A percentile compares a stretch with the other conserved stretches of the same genome.
Evolutionary conservation across 192 early-diverging fungal species (phyloP).

Genomic region (Coemansia sp.): DNA sequence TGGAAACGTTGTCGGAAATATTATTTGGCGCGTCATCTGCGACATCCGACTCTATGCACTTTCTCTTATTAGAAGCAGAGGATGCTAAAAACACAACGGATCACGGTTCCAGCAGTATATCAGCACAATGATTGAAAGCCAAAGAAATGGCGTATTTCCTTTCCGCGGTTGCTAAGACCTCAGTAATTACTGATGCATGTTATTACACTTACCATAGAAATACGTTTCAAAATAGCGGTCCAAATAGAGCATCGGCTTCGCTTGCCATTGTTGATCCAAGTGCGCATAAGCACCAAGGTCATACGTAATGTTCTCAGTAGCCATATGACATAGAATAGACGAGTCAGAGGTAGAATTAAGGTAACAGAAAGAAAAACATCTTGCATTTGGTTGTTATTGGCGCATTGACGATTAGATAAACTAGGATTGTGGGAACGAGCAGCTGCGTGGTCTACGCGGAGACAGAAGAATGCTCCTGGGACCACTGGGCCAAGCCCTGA

Average conservation of each 20-base stretch:
- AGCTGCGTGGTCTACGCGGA: slow-evolving; percentile 4
- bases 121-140: neutral
- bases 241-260: slow-evolving; percentile 21
- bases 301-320: slow-evolving; percentile 22
- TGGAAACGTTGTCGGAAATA: neutral
- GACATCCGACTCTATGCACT: slow-evolving; percentile 16
- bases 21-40: neutral
- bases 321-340: neutral
- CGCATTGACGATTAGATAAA: too few species aligned
- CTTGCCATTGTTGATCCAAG: slow-evolving; percentile 16
- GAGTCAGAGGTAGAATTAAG: too few species aligned
- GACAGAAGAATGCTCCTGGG: neutral
- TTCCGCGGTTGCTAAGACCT: too few species aligned
- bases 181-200: neutral
- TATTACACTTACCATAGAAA: slow-evolving; percentile 13
- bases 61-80: slow-evolving; percentile 26
- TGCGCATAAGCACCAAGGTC: slow-evolving; percentile 28
- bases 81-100: slow-evolving; percentile 7
- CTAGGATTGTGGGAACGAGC: too few species aligned
- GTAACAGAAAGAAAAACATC: neutral
- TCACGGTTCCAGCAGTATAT: neutral
- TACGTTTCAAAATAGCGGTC: slow-evolving; percentile 32
- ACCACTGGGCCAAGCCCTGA: slow-evolving; percentile 34
- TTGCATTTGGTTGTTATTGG: too few species aligned
- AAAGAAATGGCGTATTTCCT: neutral